phyloP scores from a whole-genome alignment of 768 basidiomycete species.

The Austroboletus festivus region DNA sequence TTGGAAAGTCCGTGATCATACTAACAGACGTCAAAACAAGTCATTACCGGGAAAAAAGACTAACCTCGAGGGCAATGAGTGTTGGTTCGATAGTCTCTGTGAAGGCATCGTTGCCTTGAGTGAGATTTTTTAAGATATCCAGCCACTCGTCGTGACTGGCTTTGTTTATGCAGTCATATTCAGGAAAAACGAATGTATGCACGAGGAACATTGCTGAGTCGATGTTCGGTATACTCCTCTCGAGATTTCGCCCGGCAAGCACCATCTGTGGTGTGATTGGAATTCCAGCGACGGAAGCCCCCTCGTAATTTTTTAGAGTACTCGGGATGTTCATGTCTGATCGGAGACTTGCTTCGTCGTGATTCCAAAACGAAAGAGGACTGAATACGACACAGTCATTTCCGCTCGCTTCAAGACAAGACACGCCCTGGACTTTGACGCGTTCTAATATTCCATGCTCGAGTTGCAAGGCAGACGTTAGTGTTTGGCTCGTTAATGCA shows the following conservation, averaged over 20 bases:
- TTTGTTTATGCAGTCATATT: constrained; percentile 63
- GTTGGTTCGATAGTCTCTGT: constrained; percentile 41
- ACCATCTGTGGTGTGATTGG: constrained; percentile 73
- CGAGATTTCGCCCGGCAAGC: constrained; percentile 61
- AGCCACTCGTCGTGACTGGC: constrained; percentile 65
- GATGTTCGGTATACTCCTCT: constrained; percentile 48
- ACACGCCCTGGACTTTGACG: constrained; percentile 37
- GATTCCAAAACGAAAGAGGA: constrained; percentile 72
- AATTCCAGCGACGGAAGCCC: constrained; percentile 56
- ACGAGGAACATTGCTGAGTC: constrained; percentile 71
- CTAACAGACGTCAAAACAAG: constrained; percentile 32
- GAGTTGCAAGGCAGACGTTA: constrained; percentile 62
- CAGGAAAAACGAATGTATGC: constrained; percentile 80
- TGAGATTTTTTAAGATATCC: constrained; percentile 46
- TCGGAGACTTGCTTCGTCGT: constrained; percentile 52
- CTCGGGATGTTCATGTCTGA: constrained; percentile 56
- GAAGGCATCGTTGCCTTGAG: constrained; percentile 36
- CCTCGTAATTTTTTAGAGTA: constrained; percentile 55
- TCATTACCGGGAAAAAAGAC: neutral
- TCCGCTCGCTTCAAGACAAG: constrained; percentile 53
- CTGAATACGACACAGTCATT: constrained; percentile 68
- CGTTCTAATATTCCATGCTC: constrained; percentile 53
- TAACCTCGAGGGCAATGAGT: constrained; percentile 45
- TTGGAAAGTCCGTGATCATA: constrained; percentile 50
- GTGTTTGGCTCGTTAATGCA: constrained; percentile 57